Conservation (phyloP, 2,329 filamentous ascomycete genomes). For the Alternaria brassicicola region DNA sequence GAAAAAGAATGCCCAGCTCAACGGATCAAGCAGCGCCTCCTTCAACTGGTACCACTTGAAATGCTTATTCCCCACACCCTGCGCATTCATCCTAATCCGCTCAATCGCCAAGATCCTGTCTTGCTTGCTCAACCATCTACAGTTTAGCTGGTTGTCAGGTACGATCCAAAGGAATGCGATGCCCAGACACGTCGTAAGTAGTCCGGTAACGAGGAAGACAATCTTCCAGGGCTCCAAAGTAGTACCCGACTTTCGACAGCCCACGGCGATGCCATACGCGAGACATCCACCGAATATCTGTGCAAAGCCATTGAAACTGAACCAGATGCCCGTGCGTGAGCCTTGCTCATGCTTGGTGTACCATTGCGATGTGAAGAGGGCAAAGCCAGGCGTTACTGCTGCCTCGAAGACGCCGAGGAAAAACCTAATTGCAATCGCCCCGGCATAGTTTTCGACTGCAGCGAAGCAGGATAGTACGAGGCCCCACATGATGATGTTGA, state of each 20-base stretch:
- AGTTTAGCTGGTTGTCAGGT: conserved; percentile 67
- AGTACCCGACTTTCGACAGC: conserved; percentile 61
- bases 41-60: conserved; percentile 71
- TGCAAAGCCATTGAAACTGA: conserved; percentile 69
- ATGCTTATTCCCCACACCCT: conserved; percentile 73
- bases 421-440: conserved; percentile 69
- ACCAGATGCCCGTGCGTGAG: conserved; percentile 68
- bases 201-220: conserved; percentile 54
- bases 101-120: conserved; percentile 73
- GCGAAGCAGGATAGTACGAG: conserved; percentile 66
- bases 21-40: conserved; percentile 63
- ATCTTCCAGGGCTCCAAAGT: conserved; percentile 70
- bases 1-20: conserved; percentile 66
- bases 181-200: conserved; percentile 51
- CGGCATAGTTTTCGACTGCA: conserved; percentile 64
- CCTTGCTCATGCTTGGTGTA: conserved; percentile 74
- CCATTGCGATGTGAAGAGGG: conserved; percentile 72
- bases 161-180: conserved; percentile 54
- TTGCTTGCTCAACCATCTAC: conserved; percentile 66
- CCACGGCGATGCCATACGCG: conserved; percentile 67
- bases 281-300: conserved; percentile 67
- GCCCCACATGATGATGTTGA: conserved; percentile 70
- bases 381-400: conserved; percentile 71
- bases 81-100: conserved; percentile 74
- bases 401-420: conserved; percentile 72